A percentile compares a stretch with the other conserved stretches of the same genome.
phyloP scores from a whole-genome alignment of 495 filamentous ascomycete species.

The Bacidia rubella region DNA sequence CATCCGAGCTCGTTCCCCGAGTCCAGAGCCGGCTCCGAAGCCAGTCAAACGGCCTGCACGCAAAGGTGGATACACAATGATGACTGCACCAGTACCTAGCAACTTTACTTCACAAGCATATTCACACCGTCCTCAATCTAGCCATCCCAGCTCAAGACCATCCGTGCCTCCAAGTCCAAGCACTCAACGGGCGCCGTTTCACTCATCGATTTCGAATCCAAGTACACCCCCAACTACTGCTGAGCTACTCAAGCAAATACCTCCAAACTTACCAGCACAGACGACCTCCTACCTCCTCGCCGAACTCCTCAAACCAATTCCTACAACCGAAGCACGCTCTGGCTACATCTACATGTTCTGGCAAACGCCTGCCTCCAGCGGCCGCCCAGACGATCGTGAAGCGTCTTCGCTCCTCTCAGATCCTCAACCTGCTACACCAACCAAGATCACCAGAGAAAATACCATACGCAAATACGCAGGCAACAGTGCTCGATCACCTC shows the following conservation, averaged over 20 bases:
- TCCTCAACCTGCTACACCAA: constrained; percentile 24
- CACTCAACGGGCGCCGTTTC: not conserved
- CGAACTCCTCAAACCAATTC: constrained; percentile 75
- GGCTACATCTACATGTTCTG: constrained; percentile 99
- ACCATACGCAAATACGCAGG: constrained; percentile 45
- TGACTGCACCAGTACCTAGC: not conserved
- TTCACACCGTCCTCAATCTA: not conserved
- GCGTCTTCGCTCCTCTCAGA: constrained; percentile 44
- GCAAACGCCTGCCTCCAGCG: constrained; percentile 37
- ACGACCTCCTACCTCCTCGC: constrained; percentile 51
- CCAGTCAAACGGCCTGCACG: not conserved
- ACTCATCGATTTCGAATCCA: constrained; percentile 22
- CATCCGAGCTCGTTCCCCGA: not conserved
- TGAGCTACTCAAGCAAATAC: constrained; percentile 51
- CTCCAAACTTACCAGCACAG: constrained; percentile 43
- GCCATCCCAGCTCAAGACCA: constrained; percentile 5
- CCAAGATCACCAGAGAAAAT: constrained; percentile 45
- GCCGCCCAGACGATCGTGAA: constrained; percentile 37
- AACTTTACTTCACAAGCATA: not conserved
- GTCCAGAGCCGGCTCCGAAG: not conserved
- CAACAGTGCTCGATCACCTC: constrained; percentile 1
- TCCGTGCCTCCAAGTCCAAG: constrained; percentile 1
- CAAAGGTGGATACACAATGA: not conserved
- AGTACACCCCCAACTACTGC: constrained; percentile 34
- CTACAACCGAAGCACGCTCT: constrained; percentile 48